Conservation (phyloP, 805 yeast genomes). For the Nakazawaea peltata region DNA sequence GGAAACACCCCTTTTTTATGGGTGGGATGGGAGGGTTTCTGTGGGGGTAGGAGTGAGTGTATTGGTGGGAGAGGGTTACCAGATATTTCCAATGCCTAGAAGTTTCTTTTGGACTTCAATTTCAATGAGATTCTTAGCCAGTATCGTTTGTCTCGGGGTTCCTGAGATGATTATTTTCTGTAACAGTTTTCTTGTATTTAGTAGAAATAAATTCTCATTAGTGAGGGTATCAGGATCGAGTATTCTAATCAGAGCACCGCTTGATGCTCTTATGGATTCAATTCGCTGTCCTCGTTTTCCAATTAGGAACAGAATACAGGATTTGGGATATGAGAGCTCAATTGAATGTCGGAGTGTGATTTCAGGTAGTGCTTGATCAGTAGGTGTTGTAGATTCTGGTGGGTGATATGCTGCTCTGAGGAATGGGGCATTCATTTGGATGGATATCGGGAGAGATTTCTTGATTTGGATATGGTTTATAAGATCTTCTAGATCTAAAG, state of each 20-base stretch:
- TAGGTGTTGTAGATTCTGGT: not conserved
- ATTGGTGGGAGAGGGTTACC: too few relatives aligned
- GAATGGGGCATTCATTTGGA: too few relatives aligned
- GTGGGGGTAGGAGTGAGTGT: too few relatives aligned
- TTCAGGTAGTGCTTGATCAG: not conserved
- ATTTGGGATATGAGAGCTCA: not conserved
- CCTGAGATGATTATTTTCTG: constrained; percentile 27
- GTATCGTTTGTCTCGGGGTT: too few relatives aligned
- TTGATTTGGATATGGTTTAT: too few relatives aligned
- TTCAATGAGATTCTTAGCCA: too few relatives aligned
- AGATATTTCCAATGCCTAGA: too few relatives aligned
- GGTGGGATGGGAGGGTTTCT: too few relatives aligned
- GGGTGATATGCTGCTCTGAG: not conserved
- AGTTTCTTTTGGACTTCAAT: too few relatives aligned
- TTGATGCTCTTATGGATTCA: constrained; percentile 18
- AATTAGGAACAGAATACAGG: constrained; percentile 24
- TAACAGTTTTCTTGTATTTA: constrained; percentile 10
- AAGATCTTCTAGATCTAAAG: too few relatives aligned
- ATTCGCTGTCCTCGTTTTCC: constrained; percentile 35
- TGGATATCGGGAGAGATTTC: too few relatives aligned
- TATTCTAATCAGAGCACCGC: constrained; percentile 31
- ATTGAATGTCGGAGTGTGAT: not conserved
- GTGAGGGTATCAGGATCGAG: constrained; percentile 20
- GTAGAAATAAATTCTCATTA: constrained; percentile 9
- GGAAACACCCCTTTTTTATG: too few relatives aligned